Conservation (phyloP, 176 grass and related monocot genomes). For the Guadua angustifolia region DNA sequence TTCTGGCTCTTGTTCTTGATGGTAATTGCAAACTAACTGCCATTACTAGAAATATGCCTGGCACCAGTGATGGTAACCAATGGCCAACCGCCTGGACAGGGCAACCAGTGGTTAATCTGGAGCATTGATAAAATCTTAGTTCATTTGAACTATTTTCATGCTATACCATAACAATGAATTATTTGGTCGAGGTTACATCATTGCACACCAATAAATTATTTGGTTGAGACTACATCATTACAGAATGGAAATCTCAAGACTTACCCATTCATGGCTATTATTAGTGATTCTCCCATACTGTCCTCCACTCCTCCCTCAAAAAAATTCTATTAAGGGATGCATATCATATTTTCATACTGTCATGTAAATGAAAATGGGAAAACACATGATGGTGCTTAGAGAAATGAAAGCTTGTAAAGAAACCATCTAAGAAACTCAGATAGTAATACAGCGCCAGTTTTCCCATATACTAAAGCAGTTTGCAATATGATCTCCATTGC, state of each 20-base stretch:
- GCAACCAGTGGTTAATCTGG: not conserved
- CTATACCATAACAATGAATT: not conserved
- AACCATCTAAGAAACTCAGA: slow-evolving; percentile 1
- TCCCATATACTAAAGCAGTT: slow-evolving; percentile 64
- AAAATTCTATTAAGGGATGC: not conserved
- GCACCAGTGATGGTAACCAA: not conserved
- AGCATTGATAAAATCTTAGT: not conserved
- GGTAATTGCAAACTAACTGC: not conserved
- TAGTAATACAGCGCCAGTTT: slow-evolving; percentile 56
- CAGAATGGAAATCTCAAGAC: not conserved
- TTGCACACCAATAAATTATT: not conserved
- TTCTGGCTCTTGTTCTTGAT: not conserved
- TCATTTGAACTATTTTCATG: not conserved
- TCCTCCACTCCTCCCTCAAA: not conserved
- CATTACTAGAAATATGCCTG: slow-evolving; percentile 10
- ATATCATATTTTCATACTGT: slow-evolving; percentile 2
- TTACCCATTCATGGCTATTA: not conserved
- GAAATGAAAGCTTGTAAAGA: slow-evolving; percentile 8
- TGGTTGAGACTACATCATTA: not conserved
- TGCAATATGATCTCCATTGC: slow-evolving; percentile 79
- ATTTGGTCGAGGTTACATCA: not conserved
- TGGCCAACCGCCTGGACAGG: not conserved
- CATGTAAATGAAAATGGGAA: not conserved
- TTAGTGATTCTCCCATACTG: not conserved
- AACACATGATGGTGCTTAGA: not conserved